phyloP scores from a whole-genome alignment of 805 yeast species.

The Monosporozyma unispora region DNA sequence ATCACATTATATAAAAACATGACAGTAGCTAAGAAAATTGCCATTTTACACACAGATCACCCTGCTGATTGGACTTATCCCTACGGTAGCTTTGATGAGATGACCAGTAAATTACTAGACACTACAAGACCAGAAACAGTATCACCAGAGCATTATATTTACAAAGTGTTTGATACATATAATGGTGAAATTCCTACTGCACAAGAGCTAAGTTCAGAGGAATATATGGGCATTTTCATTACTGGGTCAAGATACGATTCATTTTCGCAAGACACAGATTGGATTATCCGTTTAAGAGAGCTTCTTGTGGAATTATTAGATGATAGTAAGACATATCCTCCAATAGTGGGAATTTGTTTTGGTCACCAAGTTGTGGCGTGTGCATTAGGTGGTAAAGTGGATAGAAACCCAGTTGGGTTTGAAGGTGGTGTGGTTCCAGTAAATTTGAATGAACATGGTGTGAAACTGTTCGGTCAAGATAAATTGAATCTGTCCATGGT shows the following conservation, averaged over 20 bases:
- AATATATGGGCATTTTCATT: slow-evolving; percentile 32
- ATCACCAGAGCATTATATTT: slow-evolving; percentile 9
- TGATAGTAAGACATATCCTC: slow-evolving; percentile 26
- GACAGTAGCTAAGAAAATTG: slow-evolving; percentile 11
- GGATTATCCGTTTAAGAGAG: slow-evolving; percentile 36
- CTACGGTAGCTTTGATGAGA: slow-evolving; percentile 23
- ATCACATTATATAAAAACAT: not conserved
- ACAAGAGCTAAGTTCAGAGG: slow-evolving; percentile 9
- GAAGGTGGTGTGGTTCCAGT: slow-evolving; percentile 58
- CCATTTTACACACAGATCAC: slow-evolving; percentile 22
- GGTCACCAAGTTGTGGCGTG: slow-evolving; percentile 78
- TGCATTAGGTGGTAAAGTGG: slow-evolving; percentile 53
- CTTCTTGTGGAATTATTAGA: slow-evolving; percentile 24
- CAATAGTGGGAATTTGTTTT: slow-evolving; percentile 68
- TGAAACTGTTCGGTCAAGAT: slow-evolving; percentile 15
- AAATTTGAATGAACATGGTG: slow-evolving; percentile 33
- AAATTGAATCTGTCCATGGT: slow-evolving; percentile 40
- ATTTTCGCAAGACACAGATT: slow-evolving; percentile 30
- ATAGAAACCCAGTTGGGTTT: slow-evolving; percentile 56
- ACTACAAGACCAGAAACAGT: slow-evolving; percentile 5
- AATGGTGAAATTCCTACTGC: slow-evolving; percentile 20
- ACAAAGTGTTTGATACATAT: slow-evolving; percentile 12
- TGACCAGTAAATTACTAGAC: slow-evolving; percentile 17
- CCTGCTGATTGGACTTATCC: slow-evolving; percentile 17
- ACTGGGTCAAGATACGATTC: slow-evolving; percentile 44